Evolutionary conservation across 2,329 filamentous ascomycete genomes (phyloP).

Genomic region (Ophiocordyceps polyrhachis-furcata): DNA sequence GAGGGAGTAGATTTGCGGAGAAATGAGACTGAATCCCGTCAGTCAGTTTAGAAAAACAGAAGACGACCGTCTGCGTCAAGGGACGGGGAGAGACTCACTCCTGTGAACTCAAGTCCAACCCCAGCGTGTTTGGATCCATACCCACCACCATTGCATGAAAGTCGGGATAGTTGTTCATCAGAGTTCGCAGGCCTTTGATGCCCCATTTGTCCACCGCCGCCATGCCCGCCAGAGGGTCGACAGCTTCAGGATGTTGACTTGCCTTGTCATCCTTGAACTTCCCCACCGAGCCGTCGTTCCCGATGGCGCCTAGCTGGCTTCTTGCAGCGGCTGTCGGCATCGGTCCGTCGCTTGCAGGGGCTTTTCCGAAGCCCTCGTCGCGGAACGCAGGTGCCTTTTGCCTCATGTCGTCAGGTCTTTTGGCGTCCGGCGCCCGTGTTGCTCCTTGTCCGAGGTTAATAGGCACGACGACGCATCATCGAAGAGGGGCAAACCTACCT

Average conservation of each 20-base stretch:
- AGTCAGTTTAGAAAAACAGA: constrained; percentile 1
- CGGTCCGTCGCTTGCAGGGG: constrained; percentile 15
- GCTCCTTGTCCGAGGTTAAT: constrained; percentile 11
- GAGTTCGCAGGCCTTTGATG: constrained; percentile 40
- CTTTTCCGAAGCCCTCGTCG: constrained; percentile 20
- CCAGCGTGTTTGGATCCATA: constrained; percentile 36
- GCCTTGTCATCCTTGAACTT: constrained; percentile 27
- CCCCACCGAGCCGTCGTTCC: constrained; percentile 19
- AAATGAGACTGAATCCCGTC: constrained; percentile 26
- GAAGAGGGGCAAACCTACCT: neutral
- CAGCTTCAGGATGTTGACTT: constrained; percentile 18
- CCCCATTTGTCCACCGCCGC: constrained; percentile 45
- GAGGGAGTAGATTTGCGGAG: constrained; percentile 40
- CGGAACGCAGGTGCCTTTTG: constrained; percentile 25
- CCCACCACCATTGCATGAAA: constrained; percentile 42
- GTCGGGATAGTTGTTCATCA: constrained; percentile 46
- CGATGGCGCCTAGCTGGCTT: constrained; percentile 27
- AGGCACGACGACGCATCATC: neutral
- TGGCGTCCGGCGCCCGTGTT: constrained; percentile 24
- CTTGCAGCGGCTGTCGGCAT: constrained; percentile 16
- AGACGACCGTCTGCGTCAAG: too few species aligned
- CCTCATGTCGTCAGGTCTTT: constrained; percentile 17
- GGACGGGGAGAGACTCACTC: constrained; percentile 26
- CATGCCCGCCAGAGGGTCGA: constrained; percentile 44
- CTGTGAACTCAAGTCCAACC: constrained; percentile 35